These are phyloP conservation scores for Claviceps maximensis DNA, from an alignment of 2,329 filamentous ascomycete species.

Conservation along the genomic window DNA sequence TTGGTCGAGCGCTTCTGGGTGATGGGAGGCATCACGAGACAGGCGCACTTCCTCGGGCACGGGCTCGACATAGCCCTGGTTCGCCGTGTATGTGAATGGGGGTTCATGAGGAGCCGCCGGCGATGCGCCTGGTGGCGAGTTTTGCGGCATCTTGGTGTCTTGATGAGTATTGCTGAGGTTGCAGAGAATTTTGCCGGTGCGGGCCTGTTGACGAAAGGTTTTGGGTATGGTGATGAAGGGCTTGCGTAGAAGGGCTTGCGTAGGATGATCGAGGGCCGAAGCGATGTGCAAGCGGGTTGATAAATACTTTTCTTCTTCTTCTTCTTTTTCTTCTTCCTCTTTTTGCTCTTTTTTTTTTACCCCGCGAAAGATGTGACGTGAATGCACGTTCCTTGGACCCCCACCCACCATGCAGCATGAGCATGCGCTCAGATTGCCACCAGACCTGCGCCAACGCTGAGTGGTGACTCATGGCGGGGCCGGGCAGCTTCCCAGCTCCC, in stretches of 20 bases:
- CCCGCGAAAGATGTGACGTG: too few relatives aligned
- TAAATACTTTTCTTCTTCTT: background rate
- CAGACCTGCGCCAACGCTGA: background rate
- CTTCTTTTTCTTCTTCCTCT: background rate
- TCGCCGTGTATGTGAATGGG: slow-evolving; percentile 29
- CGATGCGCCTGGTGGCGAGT: slow-evolving; percentile 13
- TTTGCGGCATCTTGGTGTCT: slow-evolving; percentile 11
- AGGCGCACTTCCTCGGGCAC: slow-evolving; percentile 22
- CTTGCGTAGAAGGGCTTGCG: too few relatives aligned
- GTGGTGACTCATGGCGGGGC: background rate
- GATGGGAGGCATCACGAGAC: slow-evolving; percentile 13
- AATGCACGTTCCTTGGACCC: too few relatives aligned
- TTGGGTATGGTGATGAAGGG: too few relatives aligned
- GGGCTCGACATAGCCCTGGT: slow-evolving; percentile 27
- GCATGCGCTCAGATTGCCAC: background rate
- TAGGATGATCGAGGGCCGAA: background rate
- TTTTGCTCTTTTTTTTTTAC: background rate
- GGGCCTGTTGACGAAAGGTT: too few relatives aligned
- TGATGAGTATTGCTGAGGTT: too few relatives aligned
- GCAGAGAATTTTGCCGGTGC: background rate
- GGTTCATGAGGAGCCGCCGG: slow-evolving; percentile 31
- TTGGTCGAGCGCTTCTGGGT: slow-evolving; percentile 15
- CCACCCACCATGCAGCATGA: too few relatives aligned
- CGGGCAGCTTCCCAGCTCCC: background rate
- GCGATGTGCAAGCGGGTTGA: background rate